These are phyloP conservation scores for Castanea crenata DNA, from an alignment of 306 rosid genomes.

Conservation along the genomic window DNA sequence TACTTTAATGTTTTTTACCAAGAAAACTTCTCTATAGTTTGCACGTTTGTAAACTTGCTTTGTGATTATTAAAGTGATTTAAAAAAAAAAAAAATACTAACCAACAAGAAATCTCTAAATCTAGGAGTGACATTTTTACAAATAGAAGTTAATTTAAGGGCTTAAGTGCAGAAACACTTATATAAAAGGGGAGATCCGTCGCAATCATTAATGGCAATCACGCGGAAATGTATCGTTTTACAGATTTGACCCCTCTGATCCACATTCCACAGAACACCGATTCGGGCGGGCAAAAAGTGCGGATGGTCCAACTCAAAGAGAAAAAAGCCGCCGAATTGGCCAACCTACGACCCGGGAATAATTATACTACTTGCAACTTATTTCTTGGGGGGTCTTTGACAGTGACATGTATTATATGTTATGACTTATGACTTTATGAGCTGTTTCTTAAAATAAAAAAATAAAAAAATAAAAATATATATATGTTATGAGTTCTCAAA, in stretches of 20 bases:
- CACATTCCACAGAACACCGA: not conserved
- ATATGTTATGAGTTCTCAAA: too few relatives aligned
- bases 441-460: too few relatives aligned
- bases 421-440: too few relatives aligned
- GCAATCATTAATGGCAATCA: conserved; percentile 61
- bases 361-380: not conserved
- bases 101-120: not conserved
- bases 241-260: conserved; percentile 27
- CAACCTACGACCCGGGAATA: not conserved
- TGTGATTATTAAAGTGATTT: not conserved
- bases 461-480: too few relatives aligned
- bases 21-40: too few relatives aligned
- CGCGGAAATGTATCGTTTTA: conserved; percentile 45
- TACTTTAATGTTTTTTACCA: too few relatives aligned
- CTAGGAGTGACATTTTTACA: too few relatives aligned
- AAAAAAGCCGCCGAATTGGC: not conserved
- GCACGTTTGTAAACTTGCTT: too few relatives aligned
- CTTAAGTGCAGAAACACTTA: conserved; percentile 16
- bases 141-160: conserved; percentile 5
- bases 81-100: too few relatives aligned
- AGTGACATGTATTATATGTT: too few relatives aligned
- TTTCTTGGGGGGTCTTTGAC: too few relatives aligned
- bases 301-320: not conserved
- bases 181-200: conserved; percentile 25
- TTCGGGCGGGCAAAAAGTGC: not conserved